Evolutionary conservation across 495 filamentous ascomycete genomes (phyloP).

Genomic region (Aspergillus taichungensis): DNA sequence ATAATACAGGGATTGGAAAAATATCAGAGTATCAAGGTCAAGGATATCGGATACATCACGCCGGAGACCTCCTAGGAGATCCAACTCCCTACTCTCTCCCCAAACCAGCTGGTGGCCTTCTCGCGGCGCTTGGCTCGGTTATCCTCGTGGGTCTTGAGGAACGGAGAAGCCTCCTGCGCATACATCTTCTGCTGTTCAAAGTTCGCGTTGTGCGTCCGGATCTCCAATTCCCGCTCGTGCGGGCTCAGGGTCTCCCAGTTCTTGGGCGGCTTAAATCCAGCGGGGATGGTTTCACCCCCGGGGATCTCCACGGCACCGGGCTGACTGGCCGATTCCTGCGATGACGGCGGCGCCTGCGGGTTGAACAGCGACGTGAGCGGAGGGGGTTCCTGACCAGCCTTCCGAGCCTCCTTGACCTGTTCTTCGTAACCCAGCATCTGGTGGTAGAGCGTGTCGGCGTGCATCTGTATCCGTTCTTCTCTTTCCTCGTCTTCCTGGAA

Average conservation of each 20-base stretch:
- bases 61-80: conserved; percentile 18
- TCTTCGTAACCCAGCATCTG: conserved; percentile 71
- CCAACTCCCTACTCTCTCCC: conserved; percentile 41
- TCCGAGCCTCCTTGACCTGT: conserved; percentile 55
- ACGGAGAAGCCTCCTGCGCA: conserved; percentile 39
- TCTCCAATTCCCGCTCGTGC: conserved; percentile 57
- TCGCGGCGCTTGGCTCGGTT: conserved; percentile 49
- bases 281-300: conserved; percentile 26
- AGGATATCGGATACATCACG: conserved; percentile 1
- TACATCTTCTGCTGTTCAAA: conserved; percentile 47
- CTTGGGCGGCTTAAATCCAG: conserved; percentile 38
- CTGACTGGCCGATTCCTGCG: background rate
- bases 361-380: conserved; percentile 34
- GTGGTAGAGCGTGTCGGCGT: conserved; percentile 83
- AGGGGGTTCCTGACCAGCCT: conserved; percentile 41
- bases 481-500: conserved; percentile 53
- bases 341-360: conserved; percentile 17
- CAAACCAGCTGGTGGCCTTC: conserved; percentile 48
- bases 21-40: conserved; percentile 1
- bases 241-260: conserved; percentile 50
- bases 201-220: conserved; percentile 53
- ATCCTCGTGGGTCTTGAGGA: conserved; percentile 50
- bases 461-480: conserved; percentile 91
- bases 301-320: conserved; percentile 21
- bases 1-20: background rate